These are phyloP conservation scores for Venturia effusa DNA, from an alignment of 2,329 filamentous ascomycete genomes.

Conservation along the genomic window DNA sequence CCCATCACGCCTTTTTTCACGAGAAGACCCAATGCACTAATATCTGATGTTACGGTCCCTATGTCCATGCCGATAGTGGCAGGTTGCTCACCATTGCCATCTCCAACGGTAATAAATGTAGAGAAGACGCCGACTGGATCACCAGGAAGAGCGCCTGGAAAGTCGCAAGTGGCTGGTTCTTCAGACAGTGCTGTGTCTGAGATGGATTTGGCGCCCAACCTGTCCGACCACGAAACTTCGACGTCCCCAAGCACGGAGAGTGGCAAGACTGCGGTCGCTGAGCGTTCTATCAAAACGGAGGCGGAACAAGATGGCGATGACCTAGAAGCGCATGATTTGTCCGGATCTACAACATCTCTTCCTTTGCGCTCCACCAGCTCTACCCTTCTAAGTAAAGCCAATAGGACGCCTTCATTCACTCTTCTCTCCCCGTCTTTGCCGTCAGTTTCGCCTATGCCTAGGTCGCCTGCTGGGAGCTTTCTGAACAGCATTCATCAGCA, in stretches of 20 bases:
- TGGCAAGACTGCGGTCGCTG: background rate
- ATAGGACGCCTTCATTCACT: background rate
- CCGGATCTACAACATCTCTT: background rate
- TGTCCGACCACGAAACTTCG: background rate
- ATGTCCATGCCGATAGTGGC: background rate
- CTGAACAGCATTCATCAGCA: background rate
- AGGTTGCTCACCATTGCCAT: background rate
- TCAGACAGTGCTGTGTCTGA: background rate
- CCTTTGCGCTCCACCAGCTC: background rate
- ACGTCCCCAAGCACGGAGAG: background rate
- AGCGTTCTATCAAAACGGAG: background rate
- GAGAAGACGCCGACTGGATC: background rate
- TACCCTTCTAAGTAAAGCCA: background rate
- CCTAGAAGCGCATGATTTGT: background rate
- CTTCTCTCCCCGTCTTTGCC: background rate
- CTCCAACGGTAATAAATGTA: background rate
- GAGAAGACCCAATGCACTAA: background rate
- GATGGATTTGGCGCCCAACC: background rate
- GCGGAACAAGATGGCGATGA: background rate
- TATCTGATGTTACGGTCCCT: background rate
- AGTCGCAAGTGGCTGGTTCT: background rate
- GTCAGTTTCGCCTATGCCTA: background rate
- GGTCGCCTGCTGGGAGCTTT: background rate
- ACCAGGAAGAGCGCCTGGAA: background rate
- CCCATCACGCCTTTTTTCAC: slow-evolving; percentile 57